Conservation (phyloP, 2,329 filamentous ascomycete species). For the Aspergillus amoenus region DNA sequence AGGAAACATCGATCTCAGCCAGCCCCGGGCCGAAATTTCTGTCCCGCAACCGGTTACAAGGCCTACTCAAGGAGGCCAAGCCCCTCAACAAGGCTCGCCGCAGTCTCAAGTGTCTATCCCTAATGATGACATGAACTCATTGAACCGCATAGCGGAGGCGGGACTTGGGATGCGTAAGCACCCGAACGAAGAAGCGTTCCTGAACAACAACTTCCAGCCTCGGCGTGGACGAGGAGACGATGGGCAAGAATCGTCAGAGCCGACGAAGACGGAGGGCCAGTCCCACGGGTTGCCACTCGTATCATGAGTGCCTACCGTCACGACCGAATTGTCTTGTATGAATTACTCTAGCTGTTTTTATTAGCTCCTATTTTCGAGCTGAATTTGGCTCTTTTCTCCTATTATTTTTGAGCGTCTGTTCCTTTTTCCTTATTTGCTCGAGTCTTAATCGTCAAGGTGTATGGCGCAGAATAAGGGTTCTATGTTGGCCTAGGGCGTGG, state of each 20-base stretch:
- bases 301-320: constrained; percentile 13
- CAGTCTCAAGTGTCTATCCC: constrained; percentile 27
- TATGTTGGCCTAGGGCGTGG: constrained; percentile 19
- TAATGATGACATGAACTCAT: constrained; percentile 41
- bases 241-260: constrained; percentile 25
- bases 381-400: background rate
- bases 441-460: constrained; percentile 14
- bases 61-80: constrained; percentile 23
- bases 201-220: constrained; percentile 32
- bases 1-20: constrained; percentile 70
- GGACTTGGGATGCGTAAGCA: constrained; percentile 46
- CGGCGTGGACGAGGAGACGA: constrained; percentile 35
- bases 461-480: constrained; percentile 20
- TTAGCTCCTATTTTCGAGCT: background rate
- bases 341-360: background rate
- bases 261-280: constrained; percentile 28
- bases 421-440: background rate
- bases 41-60: constrained; percentile 26
- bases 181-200: constrained; percentile 38
- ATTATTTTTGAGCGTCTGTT: constrained; percentile 6
- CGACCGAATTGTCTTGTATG: background rate
- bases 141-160: constrained; percentile 46
- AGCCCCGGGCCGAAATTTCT: constrained; percentile 47
- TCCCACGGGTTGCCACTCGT: constrained; percentile 29
- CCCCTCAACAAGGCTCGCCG: constrained; percentile 28